Percentiles rank a stretch among this genome's conserved stretches.
Conservation (phyloP, 2,329 filamentous ascomycete genomes). For the Mycosphaerella arachidis region DNA sequence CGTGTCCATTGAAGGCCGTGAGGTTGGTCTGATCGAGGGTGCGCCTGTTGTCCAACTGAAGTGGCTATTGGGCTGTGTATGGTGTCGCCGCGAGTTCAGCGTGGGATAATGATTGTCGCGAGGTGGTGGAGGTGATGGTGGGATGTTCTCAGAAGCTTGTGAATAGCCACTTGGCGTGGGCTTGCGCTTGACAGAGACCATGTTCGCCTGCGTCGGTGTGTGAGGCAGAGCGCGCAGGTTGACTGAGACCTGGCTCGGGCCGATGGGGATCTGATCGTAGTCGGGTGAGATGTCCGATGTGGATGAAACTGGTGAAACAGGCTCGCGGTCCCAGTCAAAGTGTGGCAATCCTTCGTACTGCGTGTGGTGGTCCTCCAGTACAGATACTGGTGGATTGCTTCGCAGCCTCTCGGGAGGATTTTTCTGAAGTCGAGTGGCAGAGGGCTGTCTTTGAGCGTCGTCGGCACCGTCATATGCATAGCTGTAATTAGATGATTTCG, state of each 20-base stretch:
- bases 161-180: conserved; percentile 19
- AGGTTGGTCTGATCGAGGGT: conserved; percentile 18
- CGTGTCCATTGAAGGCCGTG: conserved; percentile 15
- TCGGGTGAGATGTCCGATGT: conserved; percentile 3
- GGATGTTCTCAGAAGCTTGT: conserved; percentile 20
- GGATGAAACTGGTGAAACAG: conserved; percentile 26
- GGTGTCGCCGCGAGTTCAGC: neutral
- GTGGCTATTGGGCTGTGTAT: conserved; percentile 23
- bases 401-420: neutral
- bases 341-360: conserved; percentile 10
- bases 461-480: conserved; percentile 19
- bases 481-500: neutral
- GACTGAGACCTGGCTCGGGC: conserved; percentile 8
- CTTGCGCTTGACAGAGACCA: conserved; percentile 25
- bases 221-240: conserved; percentile 6
- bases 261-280: conserved; percentile 1
- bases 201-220: conserved; percentile 7
- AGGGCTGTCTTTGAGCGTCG: conserved; percentile 11
- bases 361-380: conserved; percentile 24
- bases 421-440: conserved; percentile 10
- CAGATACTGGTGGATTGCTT: conserved; percentile 19
- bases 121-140: conserved; percentile 18
- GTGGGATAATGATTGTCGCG: conserved; percentile 6
- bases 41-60: conserved; percentile 35
- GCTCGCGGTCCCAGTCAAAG: conserved; percentile 8